Evolutionary conservation across 2,329 filamentous ascomycete genomes (phyloP).

Genomic region (Graphium sp.): DNA sequence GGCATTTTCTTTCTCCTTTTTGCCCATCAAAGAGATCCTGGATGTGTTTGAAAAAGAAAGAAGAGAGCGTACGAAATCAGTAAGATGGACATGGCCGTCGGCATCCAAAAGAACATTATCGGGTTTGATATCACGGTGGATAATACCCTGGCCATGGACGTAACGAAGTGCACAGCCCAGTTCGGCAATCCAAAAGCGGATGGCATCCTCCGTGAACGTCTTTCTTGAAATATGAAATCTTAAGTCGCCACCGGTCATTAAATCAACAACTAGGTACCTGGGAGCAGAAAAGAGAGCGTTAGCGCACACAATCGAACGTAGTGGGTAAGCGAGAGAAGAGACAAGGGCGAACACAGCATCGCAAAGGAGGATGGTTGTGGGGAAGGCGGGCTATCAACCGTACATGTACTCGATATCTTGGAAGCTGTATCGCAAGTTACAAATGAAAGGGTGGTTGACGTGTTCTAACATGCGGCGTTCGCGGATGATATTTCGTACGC

Average conservation of each 20-base stretch:
- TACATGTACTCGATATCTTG: conserved; percentile 99
- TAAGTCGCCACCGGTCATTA: conserved; percentile 95
- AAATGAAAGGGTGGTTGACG: conserved; percentile 93
- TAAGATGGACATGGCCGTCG: conserved; percentile 89
- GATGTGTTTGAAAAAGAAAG: neutral
- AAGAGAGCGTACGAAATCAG: conserved; percentile 63
- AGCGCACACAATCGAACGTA: too few relatives aligned
- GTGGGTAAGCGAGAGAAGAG: neutral
- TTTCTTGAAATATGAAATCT: conserved; percentile 97
- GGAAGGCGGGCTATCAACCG: too few relatives aligned
- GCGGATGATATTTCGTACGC: conserved; percentile 93
- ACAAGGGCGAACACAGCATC: too few relatives aligned
- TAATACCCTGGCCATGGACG: conserved; percentile 72
- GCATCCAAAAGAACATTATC: conserved; percentile 81
- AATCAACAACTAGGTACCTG: conserved; percentile 92
- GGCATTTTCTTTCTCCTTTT: neutral
- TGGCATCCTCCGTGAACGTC: conserved; percentile 92
- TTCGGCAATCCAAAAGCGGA: conserved; percentile 94
- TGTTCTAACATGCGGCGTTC: conserved; percentile 97
- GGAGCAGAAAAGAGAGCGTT: conserved; percentile 11
- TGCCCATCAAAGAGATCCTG: neutral
- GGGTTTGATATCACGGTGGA: conserved; percentile 82
- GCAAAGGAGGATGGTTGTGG: neutral
- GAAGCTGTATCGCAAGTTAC: conserved; percentile 96
- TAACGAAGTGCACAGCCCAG: conserved; percentile 82